These are phyloP conservation scores for Trichophyton simii DNA, from an alignment of 2,329 filamentous ascomycete genomes.

Conservation along the genomic window DNA sequence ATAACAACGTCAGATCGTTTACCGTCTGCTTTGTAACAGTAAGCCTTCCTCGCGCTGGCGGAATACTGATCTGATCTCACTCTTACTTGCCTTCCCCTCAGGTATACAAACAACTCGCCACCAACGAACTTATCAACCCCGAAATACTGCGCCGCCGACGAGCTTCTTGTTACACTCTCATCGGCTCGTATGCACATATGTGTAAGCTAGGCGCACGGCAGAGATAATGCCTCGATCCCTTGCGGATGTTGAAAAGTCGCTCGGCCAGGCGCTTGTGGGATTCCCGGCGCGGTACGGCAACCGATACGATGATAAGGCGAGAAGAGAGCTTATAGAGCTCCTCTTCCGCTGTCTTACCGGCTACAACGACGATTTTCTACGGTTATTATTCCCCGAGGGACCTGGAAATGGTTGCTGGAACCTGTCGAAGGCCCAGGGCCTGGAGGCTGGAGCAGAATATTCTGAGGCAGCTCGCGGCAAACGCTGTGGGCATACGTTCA, in stretches of 20 bases:
- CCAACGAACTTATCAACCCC: background rate
- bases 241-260: conserved; percentile 55
- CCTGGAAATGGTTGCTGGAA: conserved; percentile 55
- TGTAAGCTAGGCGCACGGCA: background rate
- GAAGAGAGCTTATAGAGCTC: conserved; percentile 57
- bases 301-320: conserved; percentile 61
- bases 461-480: conserved; percentile 83
- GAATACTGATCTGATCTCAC: background rate
- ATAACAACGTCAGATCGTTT: no score
- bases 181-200: background rate
- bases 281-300: conserved; percentile 62
- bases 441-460: conserved; percentile 89
- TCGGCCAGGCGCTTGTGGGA: conserved; percentile 69
- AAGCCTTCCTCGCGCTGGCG: background rate
- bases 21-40: background rate
- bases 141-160: background rate
- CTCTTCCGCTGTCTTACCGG: conserved; percentile 82
- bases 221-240: conserved; percentile 17
- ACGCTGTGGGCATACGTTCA: conserved; percentile 95
- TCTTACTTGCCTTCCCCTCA: background rate
- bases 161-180: background rate
- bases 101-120: background rate
- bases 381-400: conserved; percentile 70
- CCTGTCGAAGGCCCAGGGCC: conserved; percentile 75
- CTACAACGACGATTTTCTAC: conserved; percentile 59